These are phyloP conservation scores for Starmerella gropengiesseri DNA, from an alignment of 805 yeast genomes.

Conservation along the genomic window DNA sequence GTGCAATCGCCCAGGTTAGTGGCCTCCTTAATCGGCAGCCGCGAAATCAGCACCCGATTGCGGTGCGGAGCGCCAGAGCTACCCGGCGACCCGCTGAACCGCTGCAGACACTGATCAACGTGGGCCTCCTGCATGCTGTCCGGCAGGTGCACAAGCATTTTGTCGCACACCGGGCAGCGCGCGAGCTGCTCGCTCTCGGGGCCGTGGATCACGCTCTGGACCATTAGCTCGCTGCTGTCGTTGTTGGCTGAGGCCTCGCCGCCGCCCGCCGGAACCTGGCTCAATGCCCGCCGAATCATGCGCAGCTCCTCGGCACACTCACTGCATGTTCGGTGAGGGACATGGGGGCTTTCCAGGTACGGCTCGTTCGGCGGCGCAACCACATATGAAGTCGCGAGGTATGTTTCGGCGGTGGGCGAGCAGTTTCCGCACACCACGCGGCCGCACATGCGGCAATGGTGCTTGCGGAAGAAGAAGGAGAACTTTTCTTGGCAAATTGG, in stretches of 20 bases:
- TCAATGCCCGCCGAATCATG: conserved; percentile 38
- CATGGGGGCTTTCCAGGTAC: conserved; percentile 41
- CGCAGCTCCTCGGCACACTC: conserved; percentile 54
- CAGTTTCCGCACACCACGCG: conserved; percentile 64
- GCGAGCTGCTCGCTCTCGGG: conserved; percentile 27
- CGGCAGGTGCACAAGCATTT: conserved; percentile 23
- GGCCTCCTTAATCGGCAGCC: conserved; percentile 29
- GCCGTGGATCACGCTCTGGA: conserved; percentile 22
- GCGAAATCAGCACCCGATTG: conserved; percentile 72
- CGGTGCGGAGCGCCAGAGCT: conserved; percentile 29
- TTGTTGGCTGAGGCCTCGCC: conserved; percentile 1
- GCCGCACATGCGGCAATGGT: conserved; percentile 73
- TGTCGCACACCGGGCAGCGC: conserved; percentile 34
- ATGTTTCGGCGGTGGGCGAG: conserved; percentile 42
- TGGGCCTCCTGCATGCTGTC: conserved; percentile 47
- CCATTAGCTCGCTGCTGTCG: conserved; percentile 18
- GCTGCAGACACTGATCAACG: conserved; percentile 52
- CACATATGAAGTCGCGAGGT: conserved; percentile 49
- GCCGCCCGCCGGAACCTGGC: conserved; percentile 10
- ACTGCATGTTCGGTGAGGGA: conserved; percentile 64
- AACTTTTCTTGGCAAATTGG: conserved; percentile 43
- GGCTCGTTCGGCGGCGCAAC: conserved; percentile 44
- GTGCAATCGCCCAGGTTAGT: conserved; percentile 63
- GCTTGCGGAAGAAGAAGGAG: conserved; percentile 58
- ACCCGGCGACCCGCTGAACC: conserved; percentile 34